Conservation (phyloP, 2,329 filamentous ascomycete genomes). For the Claviceps purpurea region DNA sequence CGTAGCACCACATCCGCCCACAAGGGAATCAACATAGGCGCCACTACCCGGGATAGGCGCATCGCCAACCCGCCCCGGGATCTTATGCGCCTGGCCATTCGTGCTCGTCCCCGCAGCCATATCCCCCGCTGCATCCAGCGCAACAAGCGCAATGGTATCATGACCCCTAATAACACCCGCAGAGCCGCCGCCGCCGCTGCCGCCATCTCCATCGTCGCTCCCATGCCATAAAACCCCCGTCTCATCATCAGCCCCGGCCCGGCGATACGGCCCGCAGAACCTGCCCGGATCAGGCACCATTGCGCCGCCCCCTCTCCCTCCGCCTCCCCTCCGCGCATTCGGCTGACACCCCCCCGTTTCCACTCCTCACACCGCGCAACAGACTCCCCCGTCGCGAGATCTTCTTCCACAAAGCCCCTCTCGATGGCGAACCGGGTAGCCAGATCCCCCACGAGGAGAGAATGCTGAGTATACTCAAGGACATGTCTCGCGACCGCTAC, state of each 20-base stretch:
- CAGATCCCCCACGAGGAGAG: slow-evolving; percentile 36
- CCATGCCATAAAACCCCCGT: too few species aligned
- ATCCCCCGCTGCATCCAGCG: slow-evolving; percentile 26
- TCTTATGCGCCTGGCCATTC: slow-evolving; percentile 39
- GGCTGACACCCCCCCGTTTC: slow-evolving; percentile 31
- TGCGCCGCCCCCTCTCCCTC: slow-evolving; percentile 22
- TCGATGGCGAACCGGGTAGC: slow-evolving; percentile 38
- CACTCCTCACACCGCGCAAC: slow-evolving; percentile 27
- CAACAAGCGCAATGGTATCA: slow-evolving; percentile 41
- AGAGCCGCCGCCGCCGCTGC: too few species aligned
- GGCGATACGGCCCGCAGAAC: slow-evolving; percentile 33
- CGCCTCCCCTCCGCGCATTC: slow-evolving; percentile 31
- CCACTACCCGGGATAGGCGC: slow-evolving; percentile 41
- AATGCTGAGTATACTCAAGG: slow-evolving; percentile 37
- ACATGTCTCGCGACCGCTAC: slow-evolving; percentile 37
- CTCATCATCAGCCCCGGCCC: too few species aligned
- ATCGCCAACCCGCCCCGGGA: slow-evolving; percentile 42
- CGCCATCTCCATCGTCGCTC: too few species aligned
- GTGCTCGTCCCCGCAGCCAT: slow-evolving; percentile 44
- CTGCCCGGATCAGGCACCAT: slow-evolving; percentile 24
- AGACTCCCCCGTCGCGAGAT: slow-evolving; percentile 29
- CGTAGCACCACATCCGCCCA: slow-evolving; percentile 42
- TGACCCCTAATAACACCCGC: slow-evolving; percentile 15
- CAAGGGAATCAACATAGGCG: slow-evolving; percentile 39
- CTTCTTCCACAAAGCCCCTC: slow-evolving; percentile 34